Base-by-base conservation (phyloP, 169 alveolate genomes). In the Theileria luwenshuni region DNA sequence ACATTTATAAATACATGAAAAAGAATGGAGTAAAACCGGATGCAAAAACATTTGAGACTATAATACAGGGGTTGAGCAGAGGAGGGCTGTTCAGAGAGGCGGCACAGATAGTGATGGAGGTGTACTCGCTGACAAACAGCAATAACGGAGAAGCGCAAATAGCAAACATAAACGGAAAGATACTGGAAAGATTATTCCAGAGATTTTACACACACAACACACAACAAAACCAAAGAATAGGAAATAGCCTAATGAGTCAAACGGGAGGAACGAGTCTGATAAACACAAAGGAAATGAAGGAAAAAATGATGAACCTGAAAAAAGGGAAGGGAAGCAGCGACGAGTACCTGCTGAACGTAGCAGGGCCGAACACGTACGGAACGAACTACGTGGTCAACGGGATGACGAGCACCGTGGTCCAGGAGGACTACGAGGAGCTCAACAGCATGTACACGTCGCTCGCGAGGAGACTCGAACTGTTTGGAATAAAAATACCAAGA, bases 11-110 rank as follows among this genome's bases (percentile, higher is more conserved):
- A 23, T 83, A 88, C 85, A 79, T 87, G 91, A 87, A 79, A 60
- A 81, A 48, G 52, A 70, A 51, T 41, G 75, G 85, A 28, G 64
- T 73, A 8, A 69, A 70, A 49, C 88, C 93, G 35, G 93, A 87
- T 58, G 86, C 87, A n/a, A 88, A 77, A 79, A 87, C 93, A 7
- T 87, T 86, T 41, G 90, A 83, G 67, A 83, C 90, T 15, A 43
- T 83, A 38, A 45, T 83, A 0, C 79, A 58, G 72, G 90, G 90
- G 19, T 67, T 49, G 5, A 59, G 63, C 12, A 68, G 70, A 33
- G 89, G 89, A 1, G 33, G 43, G 33, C 58, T 81, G 35, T 74
- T 65, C 77, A 52, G 49, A 33, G 84, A 81, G 48, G 89, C 84
- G 28, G 80, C 70, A 0, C 84, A 81, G 21, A 32, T 81, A 6